phyloP scores from a whole-genome alignment of 2,329 filamentous ascomycete species.

The Calonectria leucothoes region DNA sequence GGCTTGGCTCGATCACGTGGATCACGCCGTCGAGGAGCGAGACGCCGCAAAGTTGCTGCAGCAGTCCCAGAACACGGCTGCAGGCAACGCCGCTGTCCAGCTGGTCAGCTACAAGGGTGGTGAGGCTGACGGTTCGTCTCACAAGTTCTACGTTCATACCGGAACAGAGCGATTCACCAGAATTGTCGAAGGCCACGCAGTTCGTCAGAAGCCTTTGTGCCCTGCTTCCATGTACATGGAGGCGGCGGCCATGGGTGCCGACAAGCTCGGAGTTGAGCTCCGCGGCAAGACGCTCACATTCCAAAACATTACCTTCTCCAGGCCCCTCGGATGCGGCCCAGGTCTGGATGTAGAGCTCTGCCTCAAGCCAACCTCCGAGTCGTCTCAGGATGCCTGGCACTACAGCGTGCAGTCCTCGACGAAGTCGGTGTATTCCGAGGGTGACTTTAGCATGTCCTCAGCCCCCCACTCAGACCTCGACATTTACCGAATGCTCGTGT shows the following conservation, averaged over 20 bases:
- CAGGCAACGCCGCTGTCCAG: neutral
- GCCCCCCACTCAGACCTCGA: slow-evolving; percentile 19
- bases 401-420: slow-evolving; percentile 17
- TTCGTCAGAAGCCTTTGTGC: slow-evolving; percentile 30
- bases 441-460: slow-evolving; percentile 15
- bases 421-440: slow-evolving; percentile 21
- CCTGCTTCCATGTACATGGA: slow-evolving; percentile 39
- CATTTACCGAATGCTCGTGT: slow-evolving; percentile 22
- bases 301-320: slow-evolving; percentile 23
- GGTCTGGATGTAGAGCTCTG: slow-evolving; percentile 15
- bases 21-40: slow-evolving; percentile 22
- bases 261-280: slow-evolving; percentile 22
- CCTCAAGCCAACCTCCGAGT: slow-evolving; percentile 3
- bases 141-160: slow-evolving; percentile 20
- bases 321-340: slow-evolving; percentile 20
- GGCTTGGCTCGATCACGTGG: slow-evolving; percentile 32
- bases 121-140: slow-evolving; percentile 8
- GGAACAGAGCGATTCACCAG: slow-evolving; percentile 22
- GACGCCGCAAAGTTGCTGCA: neutral
- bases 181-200: slow-evolving; percentile 32
- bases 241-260: slow-evolving; percentile 24
- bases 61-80: neutral
- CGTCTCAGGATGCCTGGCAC: slow-evolving; percentile 18
- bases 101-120: slow-evolving; percentile 18
- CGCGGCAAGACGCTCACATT: slow-evolving; percentile 24